phyloP scores from a whole-genome alignment of 75 land plant genomes.

The Pinus albicaulis region DNA sequence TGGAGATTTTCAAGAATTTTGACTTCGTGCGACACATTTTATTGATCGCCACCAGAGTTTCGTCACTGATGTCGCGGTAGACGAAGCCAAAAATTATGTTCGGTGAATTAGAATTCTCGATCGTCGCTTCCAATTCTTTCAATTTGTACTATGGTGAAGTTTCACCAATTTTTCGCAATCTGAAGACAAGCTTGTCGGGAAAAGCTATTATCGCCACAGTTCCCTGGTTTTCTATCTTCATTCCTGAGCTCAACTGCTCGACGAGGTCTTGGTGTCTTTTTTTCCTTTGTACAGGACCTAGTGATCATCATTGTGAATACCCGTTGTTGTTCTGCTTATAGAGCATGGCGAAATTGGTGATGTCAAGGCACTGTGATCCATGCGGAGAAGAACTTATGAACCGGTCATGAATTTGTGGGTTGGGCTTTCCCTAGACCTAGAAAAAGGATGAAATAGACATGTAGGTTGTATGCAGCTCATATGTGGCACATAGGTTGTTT shows the following conservation, averaged over 20 bases:
- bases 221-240: not conserved
- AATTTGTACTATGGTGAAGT: slow-evolving; percentile 27
- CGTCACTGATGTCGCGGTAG: slow-evolving; percentile 32
- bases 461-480: no score
- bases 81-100: slow-evolving; percentile 47
- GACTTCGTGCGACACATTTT: slow-evolving; percentile 50
- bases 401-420: no score
- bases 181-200: not conserved
- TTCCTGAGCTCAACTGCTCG: not conserved
- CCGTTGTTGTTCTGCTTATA: no score
- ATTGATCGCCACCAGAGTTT: slow-evolving; percentile 49
- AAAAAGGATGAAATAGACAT: no score
- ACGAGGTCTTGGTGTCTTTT: not conserved
- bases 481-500: no score
- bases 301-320: no score
- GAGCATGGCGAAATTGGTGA: no score
- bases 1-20: slow-evolving; percentile 53
- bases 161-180: slow-evolving; percentile 3
- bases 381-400: no score
- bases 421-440: no score
- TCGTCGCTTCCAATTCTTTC: slow-evolving; percentile 41
- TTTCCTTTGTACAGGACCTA: no score
- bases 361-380: no score
- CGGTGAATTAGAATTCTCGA: slow-evolving; percentile 37
- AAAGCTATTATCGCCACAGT: no score